Conservation (phyloP, 2,329 filamentous ascomycete genomes). For the Fragosphaeria purpurea region DNA sequence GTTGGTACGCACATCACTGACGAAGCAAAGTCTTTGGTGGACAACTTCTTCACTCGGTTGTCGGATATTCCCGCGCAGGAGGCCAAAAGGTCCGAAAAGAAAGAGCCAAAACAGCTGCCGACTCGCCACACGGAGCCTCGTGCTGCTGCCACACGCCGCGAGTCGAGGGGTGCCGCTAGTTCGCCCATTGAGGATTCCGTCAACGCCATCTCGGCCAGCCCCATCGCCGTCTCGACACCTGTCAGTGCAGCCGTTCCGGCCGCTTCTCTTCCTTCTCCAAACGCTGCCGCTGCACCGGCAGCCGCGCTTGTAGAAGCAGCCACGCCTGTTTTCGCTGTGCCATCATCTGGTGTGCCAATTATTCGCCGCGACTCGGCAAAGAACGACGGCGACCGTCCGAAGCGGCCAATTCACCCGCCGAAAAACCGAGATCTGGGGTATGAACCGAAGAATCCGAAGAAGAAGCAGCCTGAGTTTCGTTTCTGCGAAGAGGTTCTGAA, state of each 20-base stretch:
- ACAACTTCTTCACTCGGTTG: slow-evolving; percentile 39
- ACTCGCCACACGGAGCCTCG: slow-evolving; percentile 37
- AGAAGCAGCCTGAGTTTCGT: slow-evolving; percentile 78
- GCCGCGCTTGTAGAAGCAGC: slow-evolving; percentile 25
- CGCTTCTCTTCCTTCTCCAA: slow-evolving; percentile 20
- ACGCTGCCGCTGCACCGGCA: slow-evolving; percentile 19
- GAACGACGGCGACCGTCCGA: slow-evolving; percentile 68
- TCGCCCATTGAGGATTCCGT: slow-evolving; percentile 20
- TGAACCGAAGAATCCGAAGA: slow-evolving; percentile 70
- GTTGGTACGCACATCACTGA: slow-evolving; percentile 61
- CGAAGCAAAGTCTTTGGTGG: slow-evolving; percentile 44
- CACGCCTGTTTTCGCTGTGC: slow-evolving; percentile 53
- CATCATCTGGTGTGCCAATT: slow-evolving; percentile 66
- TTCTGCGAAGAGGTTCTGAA: slow-evolving; percentile 78
- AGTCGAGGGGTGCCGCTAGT: slow-evolving; percentile 20
- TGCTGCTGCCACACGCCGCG: slow-evolving; percentile 25
- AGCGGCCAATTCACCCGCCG: slow-evolving; percentile 86
- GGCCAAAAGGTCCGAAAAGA: slow-evolving; percentile 50
- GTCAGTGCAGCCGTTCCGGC: slow-evolving; percentile 4
- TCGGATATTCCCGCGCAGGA: slow-evolving; percentile 39
- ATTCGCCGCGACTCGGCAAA: slow-evolving; percentile 79
- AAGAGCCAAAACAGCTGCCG: slow-evolving; percentile 40
- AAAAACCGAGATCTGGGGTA: slow-evolving; percentile 90
- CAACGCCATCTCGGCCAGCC: background rate
- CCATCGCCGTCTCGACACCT: background rate